Conservation (phyloP, 345 rosid genomes). For the Gynandropsis gynandra region DNA sequence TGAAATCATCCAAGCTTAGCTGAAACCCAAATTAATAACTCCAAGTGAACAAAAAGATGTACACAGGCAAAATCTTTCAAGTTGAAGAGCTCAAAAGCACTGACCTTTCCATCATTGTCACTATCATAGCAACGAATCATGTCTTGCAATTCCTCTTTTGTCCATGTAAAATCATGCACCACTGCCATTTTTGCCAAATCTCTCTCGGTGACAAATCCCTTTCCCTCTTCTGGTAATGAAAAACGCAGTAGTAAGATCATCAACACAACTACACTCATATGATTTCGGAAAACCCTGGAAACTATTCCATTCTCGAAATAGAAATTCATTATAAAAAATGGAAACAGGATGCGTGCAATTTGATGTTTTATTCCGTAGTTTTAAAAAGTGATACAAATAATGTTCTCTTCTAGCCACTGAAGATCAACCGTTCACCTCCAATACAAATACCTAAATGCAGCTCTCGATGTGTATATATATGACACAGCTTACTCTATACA, state of each 20-base stretch:
- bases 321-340: too few species aligned
- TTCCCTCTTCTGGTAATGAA: slow-evolving; percentile 53
- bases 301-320: too few species aligned
- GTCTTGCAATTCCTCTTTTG: slow-evolving; percentile 55
- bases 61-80: background rate
- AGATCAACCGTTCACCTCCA: too few species aligned
- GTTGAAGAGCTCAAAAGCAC: slow-evolving; percentile 1
- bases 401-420: too few species aligned
- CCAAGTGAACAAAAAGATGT: background rate
- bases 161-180: slow-evolving; percentile 71
- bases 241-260: background rate
- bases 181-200: slow-evolving; percentile 50
- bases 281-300: background rate
- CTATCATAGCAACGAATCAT: slow-evolving; percentile 74
- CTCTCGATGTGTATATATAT: too few species aligned
- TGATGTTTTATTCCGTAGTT: too few species aligned
- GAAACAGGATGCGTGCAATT: too few species aligned
- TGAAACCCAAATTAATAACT: slow-evolving; percentile 27
- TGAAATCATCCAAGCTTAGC: slow-evolving; percentile 65
- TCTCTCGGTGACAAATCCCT: slow-evolving; percentile 39
- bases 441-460: background rate
- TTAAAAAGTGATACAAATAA: too few species aligned
- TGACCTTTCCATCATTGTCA: slow-evolving; percentile 64
- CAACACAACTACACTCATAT: background rate
- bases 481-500: too few species aligned